Percentiles rank a stretch among this genome's conserved stretches.
These are phyloP conservation scores for Gastrolobium bilobum DNA, from an alignment of 306 rosid genomes.

Conservation along the genomic window DNA sequence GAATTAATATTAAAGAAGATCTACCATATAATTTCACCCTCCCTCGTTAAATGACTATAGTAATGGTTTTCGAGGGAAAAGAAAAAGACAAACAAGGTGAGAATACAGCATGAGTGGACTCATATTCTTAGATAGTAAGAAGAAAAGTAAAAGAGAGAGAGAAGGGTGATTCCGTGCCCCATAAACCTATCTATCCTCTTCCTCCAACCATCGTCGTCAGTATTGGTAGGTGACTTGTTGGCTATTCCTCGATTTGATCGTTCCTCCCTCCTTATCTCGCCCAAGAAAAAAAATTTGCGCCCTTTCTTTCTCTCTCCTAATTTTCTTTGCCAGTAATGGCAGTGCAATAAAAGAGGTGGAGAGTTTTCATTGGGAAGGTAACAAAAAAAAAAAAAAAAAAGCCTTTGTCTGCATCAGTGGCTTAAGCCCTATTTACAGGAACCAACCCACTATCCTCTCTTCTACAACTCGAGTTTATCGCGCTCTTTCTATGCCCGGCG, in stretches of 20 bases:
- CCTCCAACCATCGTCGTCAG: conserved; percentile 60
- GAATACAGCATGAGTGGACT: too few relatives aligned
- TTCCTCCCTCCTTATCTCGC: conserved; percentile 41
- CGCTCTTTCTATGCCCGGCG: conserved; percentile 35
- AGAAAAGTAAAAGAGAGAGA: conserved; percentile 47
- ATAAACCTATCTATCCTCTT: conserved; percentile 35
- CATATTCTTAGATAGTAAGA: too few relatives aligned
- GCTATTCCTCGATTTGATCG: conserved; percentile 83
- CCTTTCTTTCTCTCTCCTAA: conserved; percentile 38
- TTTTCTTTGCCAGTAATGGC: conserved; percentile 71
- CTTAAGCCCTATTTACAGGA: conserved; percentile 11
- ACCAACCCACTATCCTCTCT: not conserved
- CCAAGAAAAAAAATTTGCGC: conserved; percentile 40
- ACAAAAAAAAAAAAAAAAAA: conserved; percentile 30
- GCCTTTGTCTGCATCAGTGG: conserved; percentile 41
- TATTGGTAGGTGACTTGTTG: conserved; percentile 50
- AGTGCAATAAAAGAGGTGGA: conserved; percentile 67
- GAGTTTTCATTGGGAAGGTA: conserved; percentile 91
- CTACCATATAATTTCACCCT: too few relatives aligned
- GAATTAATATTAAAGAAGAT: too few relatives aligned
- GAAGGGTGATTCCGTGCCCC: conserved; percentile 58
- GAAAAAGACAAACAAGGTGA: conserved; percentile 53
- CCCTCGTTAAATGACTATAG: not conserved
- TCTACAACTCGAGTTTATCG: not conserved
- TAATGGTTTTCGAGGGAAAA: not conserved